Evolutionary conservation across 176 grass and related monocot genomes (phyloP), one percentile per base, ranked within the genome.

Genomic region (bread wheat (Triticum aestivum)): DNA sequence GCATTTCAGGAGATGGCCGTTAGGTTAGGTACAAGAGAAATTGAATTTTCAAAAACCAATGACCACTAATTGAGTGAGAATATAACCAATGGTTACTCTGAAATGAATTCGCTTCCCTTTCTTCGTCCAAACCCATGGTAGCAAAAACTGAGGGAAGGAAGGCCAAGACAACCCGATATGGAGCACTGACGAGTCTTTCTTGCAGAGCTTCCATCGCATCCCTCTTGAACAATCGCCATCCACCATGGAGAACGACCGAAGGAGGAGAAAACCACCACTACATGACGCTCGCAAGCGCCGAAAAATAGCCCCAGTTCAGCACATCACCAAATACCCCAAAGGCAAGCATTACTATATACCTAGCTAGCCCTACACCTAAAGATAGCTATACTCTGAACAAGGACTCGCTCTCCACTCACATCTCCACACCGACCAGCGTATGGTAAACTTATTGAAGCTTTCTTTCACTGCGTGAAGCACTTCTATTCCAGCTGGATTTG

Each of bases 171-270:
- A 18, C 54, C 54, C 2, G 6, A 58, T 58, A 2, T 3, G 0
- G 18, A 58, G 54, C 54, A 8, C 0, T 3, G 0, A 0, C 1
- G 0, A 3, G 1, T 58, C 8, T 7, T 58, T 58, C 20, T 21
- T 59, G 3, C 2, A 21, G 2, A 59, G 6, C 56, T 59, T 59
- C 3, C 7, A 0, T 9, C 17, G 0, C 0, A 59, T 21, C 17
- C 56, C 56, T 59, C 20, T 1, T 7, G 2, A 21, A 21, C 56
- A 59, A 21, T 59, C 20, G 20, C 56, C 18, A 59, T 9, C 56
- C 56, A 21, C 20, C 56, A 59, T 21, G 56, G 7, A 59, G 18
- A 59, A 59, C 7, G 7, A 21, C 56, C 20, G 8, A 59, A 59
- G 18, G 18, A 59, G 18, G 18, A 59, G 18, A 59, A 18, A 59